Evolutionary conservation across 106 monocot species (phyloP).

Genomic region (Iris macrosiphon): DNA sequence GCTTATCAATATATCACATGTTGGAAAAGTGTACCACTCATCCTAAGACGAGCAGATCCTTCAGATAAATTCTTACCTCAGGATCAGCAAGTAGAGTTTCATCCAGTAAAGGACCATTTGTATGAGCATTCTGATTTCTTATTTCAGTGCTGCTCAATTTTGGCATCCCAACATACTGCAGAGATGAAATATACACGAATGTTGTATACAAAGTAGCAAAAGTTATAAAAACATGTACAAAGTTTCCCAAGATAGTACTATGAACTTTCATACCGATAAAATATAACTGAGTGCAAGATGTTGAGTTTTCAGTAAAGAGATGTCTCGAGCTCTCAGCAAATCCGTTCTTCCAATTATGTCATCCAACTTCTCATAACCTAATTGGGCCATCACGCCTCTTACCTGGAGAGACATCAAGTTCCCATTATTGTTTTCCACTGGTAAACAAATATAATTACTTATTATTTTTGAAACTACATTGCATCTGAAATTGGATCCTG

Average conservation of each 20-base stretch:
- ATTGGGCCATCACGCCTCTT: slow-evolving; percentile 73
- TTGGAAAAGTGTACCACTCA: no score
- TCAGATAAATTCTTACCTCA: slow-evolving; percentile 36
- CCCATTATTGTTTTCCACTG: neutral
- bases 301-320: slow-evolving; percentile 88
- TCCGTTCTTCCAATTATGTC: slow-evolving; percentile 93
- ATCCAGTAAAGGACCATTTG: slow-evolving; percentile 94
- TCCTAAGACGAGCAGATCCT: no score
- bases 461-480: neutral
- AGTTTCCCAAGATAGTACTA: neutral
- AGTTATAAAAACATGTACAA: no score
- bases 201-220: no score
- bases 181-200: neutral
- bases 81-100: slow-evolving; percentile 85
- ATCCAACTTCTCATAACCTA: slow-evolving; percentile 95
- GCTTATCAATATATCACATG: no score
- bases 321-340: slow-evolving; percentile 51
- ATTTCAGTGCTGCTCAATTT: slow-evolving; percentile 85
- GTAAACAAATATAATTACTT: neutral
- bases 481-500: no score
- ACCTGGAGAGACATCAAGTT: slow-evolving; percentile 41
- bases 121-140: slow-evolving; percentile 79
- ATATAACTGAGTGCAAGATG: slow-evolving; percentile 83
- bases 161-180: slow-evolving; percentile 68
- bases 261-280: slow-evolving; percentile 52